phyloP scores from a whole-genome alignment of 2,329 filamentous ascomycete species.

The Alternaria triticimaculans region DNA sequence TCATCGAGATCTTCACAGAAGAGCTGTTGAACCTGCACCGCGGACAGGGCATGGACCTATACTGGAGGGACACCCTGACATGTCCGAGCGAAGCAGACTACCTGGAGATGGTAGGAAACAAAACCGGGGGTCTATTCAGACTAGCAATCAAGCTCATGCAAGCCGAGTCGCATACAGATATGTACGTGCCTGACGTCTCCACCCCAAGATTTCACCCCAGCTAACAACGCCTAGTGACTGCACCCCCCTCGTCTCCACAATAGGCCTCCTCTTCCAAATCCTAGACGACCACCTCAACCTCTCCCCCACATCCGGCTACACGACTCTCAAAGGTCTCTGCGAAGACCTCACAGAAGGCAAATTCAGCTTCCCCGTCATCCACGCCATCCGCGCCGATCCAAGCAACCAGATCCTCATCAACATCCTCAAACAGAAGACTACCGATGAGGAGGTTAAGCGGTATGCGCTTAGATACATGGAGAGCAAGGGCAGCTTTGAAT shows the following conservation, averaged over 20 bases:
- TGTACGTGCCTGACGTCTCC: constrained; percentile 34
- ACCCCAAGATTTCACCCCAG: background rate
- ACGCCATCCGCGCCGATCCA: constrained; percentile 81
- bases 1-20: constrained; percentile 76
- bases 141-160: constrained; percentile 89
- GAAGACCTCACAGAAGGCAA: constrained; percentile 97
- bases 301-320: constrained; percentile 64
- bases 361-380: constrained; percentile 95
- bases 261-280: constrained; percentile 89
- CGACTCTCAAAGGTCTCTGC: constrained; percentile 88
- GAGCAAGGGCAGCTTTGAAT: constrained; percentile 84
- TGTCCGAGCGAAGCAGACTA: constrained; percentile 89
- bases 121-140: constrained; percentile 86
- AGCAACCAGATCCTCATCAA: constrained; percentile 82
- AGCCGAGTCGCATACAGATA: constrained; percentile 64
- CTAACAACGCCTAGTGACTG: constrained; percentile 63
- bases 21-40: constrained; percentile 85
- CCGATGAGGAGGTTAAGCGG: constrained; percentile 84
- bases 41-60: constrained; percentile 90
- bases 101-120: constrained; percentile 92
- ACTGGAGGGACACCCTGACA: constrained; percentile 84
- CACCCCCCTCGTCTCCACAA: constrained; percentile 81
- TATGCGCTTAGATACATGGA: constrained; percentile 95
- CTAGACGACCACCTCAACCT: constrained; percentile 95
- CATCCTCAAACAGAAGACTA: constrained; percentile 89